phyloP scores from a whole-genome alignment of 192 early-diverging fungal species.

The Coemansia sp. region DNA sequence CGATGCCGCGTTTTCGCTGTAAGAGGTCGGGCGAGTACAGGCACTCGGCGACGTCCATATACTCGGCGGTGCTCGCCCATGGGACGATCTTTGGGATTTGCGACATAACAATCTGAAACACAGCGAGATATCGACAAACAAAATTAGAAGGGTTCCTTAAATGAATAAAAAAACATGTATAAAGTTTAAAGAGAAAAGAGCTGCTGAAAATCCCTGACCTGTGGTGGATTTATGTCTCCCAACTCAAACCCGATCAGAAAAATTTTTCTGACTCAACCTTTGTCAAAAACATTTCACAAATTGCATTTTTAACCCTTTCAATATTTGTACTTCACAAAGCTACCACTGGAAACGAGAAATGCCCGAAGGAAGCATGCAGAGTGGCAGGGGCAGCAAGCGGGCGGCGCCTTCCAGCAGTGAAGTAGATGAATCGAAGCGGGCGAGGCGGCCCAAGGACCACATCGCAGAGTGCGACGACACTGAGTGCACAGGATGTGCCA shows the following conservation, averaged over 20 bases:
- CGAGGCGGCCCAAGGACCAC: slow-evolving; percentile 40
- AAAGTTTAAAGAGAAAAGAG: neutral
- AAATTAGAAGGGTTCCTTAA: neutral
- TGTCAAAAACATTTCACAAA: too few relatives aligned
- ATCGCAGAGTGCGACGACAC: slow-evolving; percentile 58
- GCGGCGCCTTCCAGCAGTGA: slow-evolving; percentile 2
- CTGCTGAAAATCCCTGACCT: neutral
- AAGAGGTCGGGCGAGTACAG: slow-evolving; percentile 38
- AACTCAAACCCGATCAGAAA: too few relatives aligned
- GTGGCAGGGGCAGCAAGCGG: slow-evolving; percentile 8
- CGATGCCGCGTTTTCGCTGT: slow-evolving; percentile 40
- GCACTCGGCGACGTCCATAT: slow-evolving; percentile 23
- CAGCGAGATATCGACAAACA: neutral
- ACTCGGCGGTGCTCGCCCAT: slow-evolving; percentile 55
- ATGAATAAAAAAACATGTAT: neutral
- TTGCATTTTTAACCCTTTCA: too few relatives aligned
- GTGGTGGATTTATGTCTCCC: neutral
- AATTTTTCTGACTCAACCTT: neutral
- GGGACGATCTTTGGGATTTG: slow-evolving; percentile 43
- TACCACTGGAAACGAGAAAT: neutral
- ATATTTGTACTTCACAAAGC: too few relatives aligned
- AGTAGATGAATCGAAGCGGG: slow-evolving; percentile 16
- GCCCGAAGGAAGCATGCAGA: neutral
- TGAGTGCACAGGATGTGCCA: slow-evolving; percentile 61
- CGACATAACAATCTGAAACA: slow-evolving; percentile 9